Evolutionary conservation across 78 protist genomes (phyloP).

Genomic region (Dictyostelium purpureum): DNA sequence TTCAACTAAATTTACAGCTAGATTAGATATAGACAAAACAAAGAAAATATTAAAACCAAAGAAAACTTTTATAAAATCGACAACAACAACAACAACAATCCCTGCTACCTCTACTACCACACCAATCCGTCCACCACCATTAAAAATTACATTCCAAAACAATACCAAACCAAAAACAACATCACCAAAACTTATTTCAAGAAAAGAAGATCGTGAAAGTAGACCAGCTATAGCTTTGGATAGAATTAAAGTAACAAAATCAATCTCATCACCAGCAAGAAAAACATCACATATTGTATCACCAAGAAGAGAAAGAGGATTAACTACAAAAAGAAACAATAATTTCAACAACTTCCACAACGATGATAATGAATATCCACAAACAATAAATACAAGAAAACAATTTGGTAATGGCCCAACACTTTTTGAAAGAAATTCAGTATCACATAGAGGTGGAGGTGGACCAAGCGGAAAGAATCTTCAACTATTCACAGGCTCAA

Average conservation of each 20-base stretch:
- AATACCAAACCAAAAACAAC: not conserved
- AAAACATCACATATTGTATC: not conserved
- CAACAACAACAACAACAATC: not conserved
- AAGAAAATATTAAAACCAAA: not conserved
- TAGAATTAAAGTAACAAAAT: not conserved
- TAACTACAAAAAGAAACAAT: too few relatives aligned
- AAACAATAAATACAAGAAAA: too few relatives aligned
- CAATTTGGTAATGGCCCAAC: not conserved
- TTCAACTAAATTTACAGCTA: not conserved
- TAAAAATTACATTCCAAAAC: conserved; percentile 34
- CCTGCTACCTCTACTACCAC: not conserved
- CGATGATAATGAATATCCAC: not conserved
- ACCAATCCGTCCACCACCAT: not conserved
- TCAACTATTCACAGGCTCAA: conserved; percentile 29
- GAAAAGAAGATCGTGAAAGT: not conserved
- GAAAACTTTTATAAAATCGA: not conserved
- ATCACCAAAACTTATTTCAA: not conserved
- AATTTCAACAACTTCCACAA: too few relatives aligned
- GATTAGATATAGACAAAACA: not conserved
- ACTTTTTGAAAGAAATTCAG: conserved; percentile 14
- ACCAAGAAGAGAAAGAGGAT: not conserved
- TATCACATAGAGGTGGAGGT: not conserved
- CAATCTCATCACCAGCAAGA: not conserved
- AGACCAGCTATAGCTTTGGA: not conserved
- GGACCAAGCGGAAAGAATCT: not conserved